Evolutionary conservation across 306 rosid species (phyloP).

Genomic region (Cucurbita argyrosperma): DNA sequence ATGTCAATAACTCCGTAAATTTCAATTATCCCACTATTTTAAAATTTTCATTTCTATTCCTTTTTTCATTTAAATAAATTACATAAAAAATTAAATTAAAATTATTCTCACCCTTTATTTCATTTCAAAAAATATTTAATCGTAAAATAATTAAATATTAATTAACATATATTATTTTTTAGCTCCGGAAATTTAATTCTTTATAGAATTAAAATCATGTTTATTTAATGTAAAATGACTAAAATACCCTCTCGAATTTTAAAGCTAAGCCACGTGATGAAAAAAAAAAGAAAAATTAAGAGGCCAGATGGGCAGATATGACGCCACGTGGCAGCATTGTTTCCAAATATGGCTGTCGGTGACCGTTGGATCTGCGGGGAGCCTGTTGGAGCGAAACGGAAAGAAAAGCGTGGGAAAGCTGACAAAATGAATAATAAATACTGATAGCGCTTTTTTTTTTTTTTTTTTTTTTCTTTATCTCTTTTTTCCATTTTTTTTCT

Average conservation of each 20-base stretch:
- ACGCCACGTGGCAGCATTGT: not conserved
- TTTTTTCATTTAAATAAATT: no score
- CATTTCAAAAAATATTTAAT: no score
- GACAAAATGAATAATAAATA: not conserved
- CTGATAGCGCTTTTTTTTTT: not conserved
- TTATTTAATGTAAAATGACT: not conserved
- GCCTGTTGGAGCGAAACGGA: not conserved
- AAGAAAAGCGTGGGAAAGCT: not conserved
- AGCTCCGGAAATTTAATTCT: no score
- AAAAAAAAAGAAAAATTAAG: not conserved
- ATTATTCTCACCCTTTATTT: no score
- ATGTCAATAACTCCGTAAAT: no score
- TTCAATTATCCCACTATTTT: no score
- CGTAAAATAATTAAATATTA: no score
- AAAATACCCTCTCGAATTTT: not conserved
- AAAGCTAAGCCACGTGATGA: conserved; percentile 14
- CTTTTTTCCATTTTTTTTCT: not conserved
- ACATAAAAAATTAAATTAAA: no score
- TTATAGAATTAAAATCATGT: no score
- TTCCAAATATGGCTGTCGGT: not conserved
- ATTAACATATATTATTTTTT: no score
- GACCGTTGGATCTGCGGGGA: conserved; percentile 5
- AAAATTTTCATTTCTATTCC: no score
- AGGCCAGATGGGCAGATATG: not conserved
- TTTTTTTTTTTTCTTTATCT: not conserved